Conservation (phyloP, 2,329 filamentous ascomycete genomes). For the Geosmithia morbida region DNA sequence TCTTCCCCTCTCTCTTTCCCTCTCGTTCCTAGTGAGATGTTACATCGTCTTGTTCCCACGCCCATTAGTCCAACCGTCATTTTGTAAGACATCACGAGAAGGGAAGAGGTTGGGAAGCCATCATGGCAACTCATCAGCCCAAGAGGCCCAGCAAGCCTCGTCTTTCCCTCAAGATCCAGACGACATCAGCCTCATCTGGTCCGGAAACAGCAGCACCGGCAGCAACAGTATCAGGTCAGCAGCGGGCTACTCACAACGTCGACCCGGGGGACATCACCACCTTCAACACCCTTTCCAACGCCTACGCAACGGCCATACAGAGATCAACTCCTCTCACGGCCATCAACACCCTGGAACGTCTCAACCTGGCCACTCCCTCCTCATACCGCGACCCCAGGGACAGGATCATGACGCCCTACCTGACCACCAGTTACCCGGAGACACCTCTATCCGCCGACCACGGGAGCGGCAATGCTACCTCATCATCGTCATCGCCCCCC, state of each 20-base stretch:
- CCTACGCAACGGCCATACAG: slow-evolving; percentile 48
- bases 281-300: slow-evolving; percentile 53
- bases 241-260: slow-evolving; percentile 12
- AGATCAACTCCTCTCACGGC: slow-evolving; percentile 37
- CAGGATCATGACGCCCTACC: slow-evolving; percentile 26
- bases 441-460: slow-evolving; percentile 25
- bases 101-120: neutral
- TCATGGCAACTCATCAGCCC: slow-evolving; percentile 22
- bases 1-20: too few relatives aligned
- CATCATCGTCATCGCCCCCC: slow-evolving; percentile 10
- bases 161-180: slow-evolving; percentile 41
- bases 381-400: slow-evolving; percentile 16
- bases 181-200: slow-evolving; percentile 9
- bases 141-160: slow-evolving; percentile 30
- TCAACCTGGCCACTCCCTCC: slow-evolving; percentile 14
- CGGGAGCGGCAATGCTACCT: too few relatives aligned
- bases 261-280: slow-evolving; percentile 46
- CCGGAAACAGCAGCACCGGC: slow-evolving; percentile 5
- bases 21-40: too few relatives aligned
- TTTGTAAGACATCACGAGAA: too few relatives aligned
- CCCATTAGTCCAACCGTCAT: too few relatives aligned
- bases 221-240: slow-evolving; percentile 3
- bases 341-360: slow-evolving; percentile 25
- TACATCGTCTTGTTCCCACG: too few relatives aligned
- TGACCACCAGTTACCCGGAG: slow-evolving; percentile 29